Conservation (phyloP, 176 grass and related monocot species). For the Oropetium thomaeum region DNA sequence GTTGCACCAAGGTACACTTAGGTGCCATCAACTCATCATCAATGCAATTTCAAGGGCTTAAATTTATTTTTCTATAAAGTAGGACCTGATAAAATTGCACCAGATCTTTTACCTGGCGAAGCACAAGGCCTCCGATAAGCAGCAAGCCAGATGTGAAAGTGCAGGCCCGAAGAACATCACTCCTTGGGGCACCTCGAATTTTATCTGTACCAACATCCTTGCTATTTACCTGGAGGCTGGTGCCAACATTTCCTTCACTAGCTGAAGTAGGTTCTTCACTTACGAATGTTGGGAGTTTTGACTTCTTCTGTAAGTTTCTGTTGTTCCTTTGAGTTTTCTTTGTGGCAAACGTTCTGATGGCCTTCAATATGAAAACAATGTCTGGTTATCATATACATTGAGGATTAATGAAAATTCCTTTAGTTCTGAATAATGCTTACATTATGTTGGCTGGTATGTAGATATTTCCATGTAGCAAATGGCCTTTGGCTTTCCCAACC, state of each 20-base stretch:
- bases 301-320: constrained; percentile 21
- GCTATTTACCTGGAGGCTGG: constrained; percentile 11
- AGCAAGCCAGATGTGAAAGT: constrained; percentile 59
- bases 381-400: not conserved
- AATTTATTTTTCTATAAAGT: not conserved
- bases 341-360: constrained; percentile 46
- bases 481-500: constrained; percentile 24
- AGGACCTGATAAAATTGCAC: not conserved
- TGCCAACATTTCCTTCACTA: constrained; percentile 1
- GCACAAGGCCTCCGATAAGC: constrained; percentile 42
- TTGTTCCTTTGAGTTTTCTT: constrained; percentile 44
- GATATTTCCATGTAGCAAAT: not conserved
- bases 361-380: constrained; percentile 35
- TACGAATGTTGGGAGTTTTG: constrained; percentile 21
- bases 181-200: constrained; percentile 44
- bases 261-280: constrained; percentile 27
- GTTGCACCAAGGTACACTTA: not conserved
- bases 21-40: not conserved
- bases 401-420: not conserved
- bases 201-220: constrained; percentile 25
- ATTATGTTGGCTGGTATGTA: not conserved
- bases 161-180: constrained; percentile 69
- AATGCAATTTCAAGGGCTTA: not conserved
- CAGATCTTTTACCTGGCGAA: constrained; percentile 55
- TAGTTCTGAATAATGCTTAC: not conserved